Evolutionary conservation across 192 early-diverging fungal genomes (phyloP).

Genomic region (Allomyces javanicus): DNA sequence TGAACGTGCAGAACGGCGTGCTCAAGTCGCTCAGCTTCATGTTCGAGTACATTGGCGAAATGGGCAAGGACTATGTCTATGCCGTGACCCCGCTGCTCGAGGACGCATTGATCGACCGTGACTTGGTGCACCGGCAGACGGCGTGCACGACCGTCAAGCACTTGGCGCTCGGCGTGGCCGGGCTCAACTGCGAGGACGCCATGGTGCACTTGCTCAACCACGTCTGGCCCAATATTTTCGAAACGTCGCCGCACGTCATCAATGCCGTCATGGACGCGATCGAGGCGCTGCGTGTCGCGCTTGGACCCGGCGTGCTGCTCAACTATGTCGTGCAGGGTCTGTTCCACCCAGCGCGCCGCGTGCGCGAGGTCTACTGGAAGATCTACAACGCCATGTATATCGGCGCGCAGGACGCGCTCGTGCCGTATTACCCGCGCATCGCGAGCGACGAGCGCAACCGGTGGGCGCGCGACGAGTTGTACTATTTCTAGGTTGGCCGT

Average conservation of each 20-base stretch:
- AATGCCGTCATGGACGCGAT: constrained; percentile 95
- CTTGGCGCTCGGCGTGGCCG: constrained; percentile 82
- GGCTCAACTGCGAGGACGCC: constrained; percentile 79
- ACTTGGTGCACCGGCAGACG: constrained; percentile 94
- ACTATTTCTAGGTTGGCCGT: constrained; percentile 25
- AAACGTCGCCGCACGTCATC: constrained; percentile 88
- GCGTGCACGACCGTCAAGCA: constrained; percentile 91
- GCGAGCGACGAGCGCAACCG: constrained; percentile 58
- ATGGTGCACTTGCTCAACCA: constrained; percentile 84
- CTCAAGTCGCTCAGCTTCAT: constrained; percentile 85
- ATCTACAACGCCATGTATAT: constrained; percentile 95
- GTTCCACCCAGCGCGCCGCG: constrained; percentile 90
- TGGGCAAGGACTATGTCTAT: constrained; percentile 96
- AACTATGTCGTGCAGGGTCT: constrained; percentile 82
- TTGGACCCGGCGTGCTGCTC: constrained; percentile 67
- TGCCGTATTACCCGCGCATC: constrained; percentile 78
- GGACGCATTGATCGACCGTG: constrained; percentile 92
- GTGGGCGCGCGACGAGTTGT: constrained; percentile 67
- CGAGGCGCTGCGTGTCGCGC: constrained; percentile 73
- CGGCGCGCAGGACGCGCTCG: constrained; percentile 68
- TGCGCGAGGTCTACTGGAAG: constrained; percentile 96
- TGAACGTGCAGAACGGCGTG: constrained; percentile 99
- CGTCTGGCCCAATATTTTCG: constrained; percentile 99
- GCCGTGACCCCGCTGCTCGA: constrained; percentile 88
- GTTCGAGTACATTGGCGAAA: constrained; percentile 97